A percentile compares a stretch with the other conserved stretches of the same genome.
Evolutionary conservation across 2,329 filamentous ascomycete genomes (phyloP).

Genomic region (Pseudocercospora cruenta): DNA sequence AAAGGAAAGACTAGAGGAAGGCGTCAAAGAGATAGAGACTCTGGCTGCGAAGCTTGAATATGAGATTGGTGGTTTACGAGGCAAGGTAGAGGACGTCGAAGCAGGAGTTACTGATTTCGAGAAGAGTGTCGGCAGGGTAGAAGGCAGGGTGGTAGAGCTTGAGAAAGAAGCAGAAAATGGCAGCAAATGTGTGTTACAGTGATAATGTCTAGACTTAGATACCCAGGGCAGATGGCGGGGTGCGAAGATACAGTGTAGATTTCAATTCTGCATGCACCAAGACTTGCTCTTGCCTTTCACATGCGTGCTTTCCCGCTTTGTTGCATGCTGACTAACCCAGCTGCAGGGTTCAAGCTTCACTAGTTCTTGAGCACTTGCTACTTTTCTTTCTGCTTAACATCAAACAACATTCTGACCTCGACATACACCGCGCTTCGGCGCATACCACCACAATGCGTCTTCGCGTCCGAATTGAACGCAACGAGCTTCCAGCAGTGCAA

Average conservation of each 20-base stretch:
- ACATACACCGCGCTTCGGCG: neutral
- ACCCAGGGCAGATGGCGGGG: neutral
- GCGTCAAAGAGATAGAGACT: slow-evolving; percentile 76
- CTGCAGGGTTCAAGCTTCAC: neutral
- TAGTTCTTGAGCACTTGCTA: slow-evolving; percentile 1
- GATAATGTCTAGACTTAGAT: slow-evolving; percentile 16
- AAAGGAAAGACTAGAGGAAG: slow-evolving; percentile 68
- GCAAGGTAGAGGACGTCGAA: slow-evolving; percentile 84
- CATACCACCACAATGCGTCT: slow-evolving; percentile 63
- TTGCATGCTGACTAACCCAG: neutral
- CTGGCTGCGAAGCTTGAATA: slow-evolving; percentile 87
- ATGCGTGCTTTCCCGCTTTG: neutral
- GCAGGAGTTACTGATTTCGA: slow-evolving; percentile 80
- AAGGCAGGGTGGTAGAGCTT: slow-evolving; percentile 52
- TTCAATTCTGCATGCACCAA: neutral
- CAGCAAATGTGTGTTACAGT: slow-evolving; percentile 35
- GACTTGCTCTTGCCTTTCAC: neutral
- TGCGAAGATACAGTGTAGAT: neutral
- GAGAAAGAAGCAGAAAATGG: slow-evolving; percentile 61
- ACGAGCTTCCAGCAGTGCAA: slow-evolving; percentile 71
- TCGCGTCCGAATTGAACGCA: slow-evolving; percentile 71
- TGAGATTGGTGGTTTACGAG: slow-evolving; percentile 78
- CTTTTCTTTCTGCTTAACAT: neutral
- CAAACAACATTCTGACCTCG: neutral
- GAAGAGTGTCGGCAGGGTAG: slow-evolving; percentile 58